Conservation (phyloP, 106 monocot species). For the Apostasia shenzhenica region DNA sequence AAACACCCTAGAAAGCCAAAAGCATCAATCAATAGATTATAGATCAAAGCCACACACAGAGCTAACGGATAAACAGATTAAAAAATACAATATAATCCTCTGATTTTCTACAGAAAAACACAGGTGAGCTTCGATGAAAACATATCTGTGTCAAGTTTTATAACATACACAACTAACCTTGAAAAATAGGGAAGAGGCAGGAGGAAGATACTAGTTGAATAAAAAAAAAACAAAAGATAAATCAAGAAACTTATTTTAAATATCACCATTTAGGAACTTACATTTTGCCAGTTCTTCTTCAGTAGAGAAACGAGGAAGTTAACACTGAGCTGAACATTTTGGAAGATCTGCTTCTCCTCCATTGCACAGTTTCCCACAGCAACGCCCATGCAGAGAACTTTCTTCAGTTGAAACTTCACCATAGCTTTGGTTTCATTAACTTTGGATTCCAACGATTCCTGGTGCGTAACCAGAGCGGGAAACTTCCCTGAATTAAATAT, state of each 20-base stretch:
- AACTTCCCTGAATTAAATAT: constrained; percentile 45
- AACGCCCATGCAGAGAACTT: constrained; percentile 87
- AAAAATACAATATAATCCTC: no score
- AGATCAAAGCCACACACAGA: no score
- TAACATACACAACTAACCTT: neutral
- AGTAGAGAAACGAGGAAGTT: constrained; percentile 82
- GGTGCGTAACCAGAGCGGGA: constrained; percentile 54
- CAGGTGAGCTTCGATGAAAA: neutral
- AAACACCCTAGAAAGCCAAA: no score
- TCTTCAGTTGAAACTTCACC: constrained; percentile 82
- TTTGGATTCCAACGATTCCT: constrained; percentile 66
- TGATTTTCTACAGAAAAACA: neutral
- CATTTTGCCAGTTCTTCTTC: constrained; percentile 94
- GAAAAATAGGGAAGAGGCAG: neutral
- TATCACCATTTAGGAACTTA: constrained; percentile 8
- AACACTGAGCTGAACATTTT: constrained; percentile 74
- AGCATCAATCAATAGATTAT: no score
- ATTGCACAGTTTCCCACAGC: constrained; percentile 73
- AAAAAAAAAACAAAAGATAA: neutral
- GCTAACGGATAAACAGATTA: no score
- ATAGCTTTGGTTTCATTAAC: constrained; percentile 81
- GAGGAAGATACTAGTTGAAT: neutral
- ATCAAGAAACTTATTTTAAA: neutral
- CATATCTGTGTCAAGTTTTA: no score
- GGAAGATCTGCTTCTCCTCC: constrained; percentile 85